Percentiles rank a stretch among this genome's conserved stretches.
Conservation (phyloP, 2,329 filamentous ascomycete genomes). For the Albifimbria verrucaria region DNA sequence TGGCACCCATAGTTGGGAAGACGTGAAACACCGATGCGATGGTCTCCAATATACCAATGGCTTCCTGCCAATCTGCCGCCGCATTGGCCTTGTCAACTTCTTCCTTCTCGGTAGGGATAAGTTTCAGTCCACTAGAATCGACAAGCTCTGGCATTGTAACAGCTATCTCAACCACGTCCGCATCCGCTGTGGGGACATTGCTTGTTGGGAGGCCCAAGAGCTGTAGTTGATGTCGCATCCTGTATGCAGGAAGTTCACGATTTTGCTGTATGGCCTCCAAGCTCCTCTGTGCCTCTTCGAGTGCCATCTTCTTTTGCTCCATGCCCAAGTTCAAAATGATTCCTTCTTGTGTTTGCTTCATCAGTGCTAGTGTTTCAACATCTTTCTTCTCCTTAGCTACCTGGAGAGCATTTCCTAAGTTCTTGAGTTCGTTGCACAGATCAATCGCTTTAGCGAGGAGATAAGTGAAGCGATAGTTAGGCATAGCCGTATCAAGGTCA, state of each 20-base stretch:
- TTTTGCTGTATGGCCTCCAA: not conserved
- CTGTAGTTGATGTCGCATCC: not conserved
- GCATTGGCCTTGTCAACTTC: not conserved
- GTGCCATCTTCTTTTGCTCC: not conserved
- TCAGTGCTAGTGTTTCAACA: not conserved
- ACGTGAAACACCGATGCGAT: not conserved
- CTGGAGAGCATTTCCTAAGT: not conserved
- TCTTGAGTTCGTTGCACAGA: not conserved
- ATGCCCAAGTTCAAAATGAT: not conserved
- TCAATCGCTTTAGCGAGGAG: not conserved
- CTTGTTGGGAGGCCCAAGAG: not conserved
- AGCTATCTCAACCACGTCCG: not conserved
- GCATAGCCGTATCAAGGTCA: not conserved
- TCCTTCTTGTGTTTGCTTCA: not conserved
- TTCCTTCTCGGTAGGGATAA: not conserved
- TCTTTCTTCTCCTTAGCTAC: not conserved
- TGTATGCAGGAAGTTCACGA: not conserved
- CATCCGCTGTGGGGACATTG: not conserved
- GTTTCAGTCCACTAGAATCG: not conserved
- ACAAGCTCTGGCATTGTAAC: not conserved
- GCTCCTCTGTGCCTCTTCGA: not conserved
- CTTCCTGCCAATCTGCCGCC: not conserved
- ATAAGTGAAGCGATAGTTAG: slow-evolving; percentile 1
- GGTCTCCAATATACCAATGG: not conserved
- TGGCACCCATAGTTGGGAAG: not conserved